Base-by-base conservation (phyloP, 345 rosid species). In the Clausena lansium region DNA sequence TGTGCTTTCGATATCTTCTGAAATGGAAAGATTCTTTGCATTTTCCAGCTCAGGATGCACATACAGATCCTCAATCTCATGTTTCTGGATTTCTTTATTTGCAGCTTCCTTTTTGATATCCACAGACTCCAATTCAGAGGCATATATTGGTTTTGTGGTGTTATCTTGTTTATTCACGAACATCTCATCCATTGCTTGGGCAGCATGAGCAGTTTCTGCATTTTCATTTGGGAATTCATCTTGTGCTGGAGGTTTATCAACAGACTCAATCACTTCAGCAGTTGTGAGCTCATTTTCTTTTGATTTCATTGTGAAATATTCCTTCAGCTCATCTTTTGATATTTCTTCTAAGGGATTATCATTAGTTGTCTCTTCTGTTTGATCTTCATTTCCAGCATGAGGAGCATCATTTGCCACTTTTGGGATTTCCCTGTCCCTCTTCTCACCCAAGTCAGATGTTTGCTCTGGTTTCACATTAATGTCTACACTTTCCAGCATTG, bases 211-310 rank as follows among this genome's bases (percentile, higher is more conserved):
- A 74, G 62, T 66, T 77, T 79, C 80, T 60, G 72, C 50, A 38
- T 67, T 41, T 74, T 64, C 84, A 67, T 62, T 1, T 9, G 76
- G 61, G 50, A 20, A 65, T 28, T 74, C 61, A 27, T 28, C 13
- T 35, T 38, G 55, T 61, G 30, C 75, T 58, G 73, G 55, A 32
- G 75, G 39, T 55, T 76, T 69, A 30, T 75, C 77, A 74, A 10
- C 33, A 74, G 45, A 60, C 41, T 78, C 67, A 14, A 47, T 81
- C 58, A 67, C 85, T 80, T 78, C 75, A 22, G 9, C 58, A 35
- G 54, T 70, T 60, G 25, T 22, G 52, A 28, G 39, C 52, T 75
- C 71, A 69, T 52, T 38, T 64, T 76, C 84, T 63, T 77, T 66
- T 38, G 83, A 57, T 79, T 74, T 58, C 20, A 67, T 13, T 73